phyloP scores from a whole-genome alignment of 257 asterid genomes.

The Ehretia macrophylla region DNA sequence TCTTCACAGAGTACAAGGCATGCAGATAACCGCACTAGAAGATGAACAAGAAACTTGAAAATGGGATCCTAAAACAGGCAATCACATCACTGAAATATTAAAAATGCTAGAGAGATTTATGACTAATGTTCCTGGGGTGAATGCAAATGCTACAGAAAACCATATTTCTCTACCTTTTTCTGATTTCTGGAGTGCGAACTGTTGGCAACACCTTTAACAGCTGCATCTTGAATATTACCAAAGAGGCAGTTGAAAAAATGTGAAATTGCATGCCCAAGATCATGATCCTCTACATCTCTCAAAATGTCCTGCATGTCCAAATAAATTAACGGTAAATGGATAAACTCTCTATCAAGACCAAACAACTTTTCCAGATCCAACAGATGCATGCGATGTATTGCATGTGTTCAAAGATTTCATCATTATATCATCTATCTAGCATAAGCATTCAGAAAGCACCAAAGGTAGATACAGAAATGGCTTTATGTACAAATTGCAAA shows the following conservation, averaged over 20 bases:
- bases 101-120: too few species aligned
- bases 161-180: conserved; percentile 42
- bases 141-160: background rate
- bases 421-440: too few species aligned
- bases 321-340: conserved; percentile 6
- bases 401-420: background rate
- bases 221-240: conserved; percentile 44
- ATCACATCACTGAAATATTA: too few species aligned
- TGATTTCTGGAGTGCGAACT: conserved; percentile 47
- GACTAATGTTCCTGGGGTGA: too few species aligned
- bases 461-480: too few species aligned
- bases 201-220: conserved; percentile 44
- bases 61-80: too few species aligned
- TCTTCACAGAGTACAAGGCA: too few species aligned
- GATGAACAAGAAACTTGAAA: too few species aligned
- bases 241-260: conserved; percentile 75
- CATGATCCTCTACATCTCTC: conserved; percentile 86
- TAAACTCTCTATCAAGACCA: background rate
- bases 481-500: too few species aligned
- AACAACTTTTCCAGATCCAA: background rate
- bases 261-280: conserved; percentile 65
- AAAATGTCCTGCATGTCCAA: conserved; percentile 56
- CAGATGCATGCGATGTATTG: background rate
- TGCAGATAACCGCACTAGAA: too few species aligned
- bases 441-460: too few species aligned